Conservation (phyloP, 495 filamentous ascomycete species). For the Aspergillus heteromorphus region DNA sequence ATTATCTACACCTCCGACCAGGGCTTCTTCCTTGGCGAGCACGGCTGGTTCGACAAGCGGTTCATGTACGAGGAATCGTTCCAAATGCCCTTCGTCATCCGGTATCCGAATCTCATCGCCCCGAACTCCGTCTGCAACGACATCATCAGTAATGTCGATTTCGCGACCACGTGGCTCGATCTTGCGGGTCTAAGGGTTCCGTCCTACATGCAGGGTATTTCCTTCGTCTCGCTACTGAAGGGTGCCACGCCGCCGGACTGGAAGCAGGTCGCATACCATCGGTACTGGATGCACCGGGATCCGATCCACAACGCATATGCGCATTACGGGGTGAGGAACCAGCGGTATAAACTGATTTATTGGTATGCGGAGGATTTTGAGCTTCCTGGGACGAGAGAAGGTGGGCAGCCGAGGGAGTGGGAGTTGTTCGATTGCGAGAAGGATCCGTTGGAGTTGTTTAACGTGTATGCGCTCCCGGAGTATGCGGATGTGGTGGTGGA, state of each 20-base stretch:
- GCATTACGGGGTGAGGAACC: conserved; percentile 39
- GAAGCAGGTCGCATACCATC: conserved; percentile 42
- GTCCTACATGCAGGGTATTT: conserved; percentile 40
- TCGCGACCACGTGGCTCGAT: conserved; percentile 39
- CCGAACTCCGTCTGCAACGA: conserved; percentile 29
- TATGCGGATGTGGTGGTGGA: conserved; percentile 27
- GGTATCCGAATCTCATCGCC: conserved; percentile 30
- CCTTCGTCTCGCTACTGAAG: conserved; percentile 24
- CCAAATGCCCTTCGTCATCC: conserved; percentile 42
- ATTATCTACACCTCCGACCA: conserved; percentile 43
- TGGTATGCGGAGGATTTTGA: conserved; percentile 42
- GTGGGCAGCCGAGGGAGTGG: conserved; percentile 35
- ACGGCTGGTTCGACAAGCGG: conserved; percentile 46
- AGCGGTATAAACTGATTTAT: conserved; percentile 43
- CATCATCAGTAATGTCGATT: conserved; percentile 42
- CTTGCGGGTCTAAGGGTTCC: conserved; percentile 27
- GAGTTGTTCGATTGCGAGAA: conserved; percentile 40
- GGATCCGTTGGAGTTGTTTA: conserved; percentile 42
- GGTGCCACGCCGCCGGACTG: conserved; percentile 28
- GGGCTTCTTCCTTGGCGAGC: conserved; percentile 45
- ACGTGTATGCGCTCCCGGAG: conserved; percentile 27
- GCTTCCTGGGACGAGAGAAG: conserved; percentile 29
- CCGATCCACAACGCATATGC: conserved; percentile 34
- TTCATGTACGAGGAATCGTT: conserved; percentile 46
- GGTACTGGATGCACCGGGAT: conserved; percentile 46